phyloP scores from a whole-genome alignment of 371 early-diverging fungal species.

The Mortierella sp. region DNA sequence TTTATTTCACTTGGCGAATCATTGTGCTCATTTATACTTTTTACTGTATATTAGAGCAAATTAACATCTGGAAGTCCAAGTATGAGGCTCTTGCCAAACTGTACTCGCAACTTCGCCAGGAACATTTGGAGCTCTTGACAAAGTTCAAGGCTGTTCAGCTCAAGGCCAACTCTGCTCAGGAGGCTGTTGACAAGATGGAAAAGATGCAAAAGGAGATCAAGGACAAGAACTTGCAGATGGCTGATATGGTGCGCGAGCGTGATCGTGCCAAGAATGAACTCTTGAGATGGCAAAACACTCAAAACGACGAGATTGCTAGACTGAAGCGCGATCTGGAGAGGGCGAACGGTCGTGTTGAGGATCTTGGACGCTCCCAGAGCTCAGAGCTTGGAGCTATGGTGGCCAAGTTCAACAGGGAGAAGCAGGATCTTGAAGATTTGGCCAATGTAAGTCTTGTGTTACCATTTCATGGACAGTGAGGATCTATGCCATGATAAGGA shows the following conservation, averaged over 20 bases:
- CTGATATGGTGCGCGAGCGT: constrained; percentile 85
- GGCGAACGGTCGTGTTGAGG: constrained; percentile 77
- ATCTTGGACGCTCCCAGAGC: constrained; percentile 80
- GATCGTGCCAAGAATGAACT: constrained; percentile 83
- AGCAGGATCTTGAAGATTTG: constrained; percentile 76
- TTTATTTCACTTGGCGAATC: too few relatives aligned
- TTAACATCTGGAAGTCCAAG: constrained; percentile 90
- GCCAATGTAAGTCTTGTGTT: constrained; percentile 59
- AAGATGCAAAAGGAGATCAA: constrained; percentile 81
- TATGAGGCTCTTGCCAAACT: constrained; percentile 93
- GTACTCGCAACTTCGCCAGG: constrained; percentile 95
- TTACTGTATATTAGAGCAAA: constrained; percentile 60
- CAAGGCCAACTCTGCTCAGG: constrained; percentile 83
- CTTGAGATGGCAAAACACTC: constrained; percentile 71
- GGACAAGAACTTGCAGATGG: constrained; percentile 83
- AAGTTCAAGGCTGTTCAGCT: constrained; percentile 86
- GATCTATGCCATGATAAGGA: too few relatives aligned
- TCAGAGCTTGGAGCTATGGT: constrained; percentile 85
- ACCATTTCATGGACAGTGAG: not conserved
- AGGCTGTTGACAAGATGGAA: constrained; percentile 79
- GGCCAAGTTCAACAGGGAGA: constrained; percentile 82
- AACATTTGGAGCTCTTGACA: constrained; percentile 91
- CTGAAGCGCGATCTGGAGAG: constrained; percentile 83
- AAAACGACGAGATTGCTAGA: constrained; percentile 82
- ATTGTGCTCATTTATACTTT: too few relatives aligned